A percentile compares a stretch with the other conserved stretches of the same genome.
Conservation (phyloP, 768 basidiomycete species). For the Chalciporus pseudorubinellus region DNA sequence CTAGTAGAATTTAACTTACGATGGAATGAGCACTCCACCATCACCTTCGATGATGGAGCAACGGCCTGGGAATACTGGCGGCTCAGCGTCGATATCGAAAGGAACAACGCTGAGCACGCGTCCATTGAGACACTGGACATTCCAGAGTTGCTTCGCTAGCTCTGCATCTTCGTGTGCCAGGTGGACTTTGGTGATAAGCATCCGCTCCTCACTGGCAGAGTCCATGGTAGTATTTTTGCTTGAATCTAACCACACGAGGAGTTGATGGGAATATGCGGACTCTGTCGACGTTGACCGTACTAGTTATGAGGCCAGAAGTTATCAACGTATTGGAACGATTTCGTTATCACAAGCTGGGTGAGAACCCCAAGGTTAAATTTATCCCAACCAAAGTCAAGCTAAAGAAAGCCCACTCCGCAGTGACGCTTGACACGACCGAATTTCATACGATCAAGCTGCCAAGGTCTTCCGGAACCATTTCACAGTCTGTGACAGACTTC, state of each 20-base stretch:
- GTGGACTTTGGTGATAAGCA: slow-evolving; percentile 28
- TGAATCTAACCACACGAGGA: not conserved
- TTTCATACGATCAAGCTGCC: slow-evolving; percentile 2
- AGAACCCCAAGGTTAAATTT: not conserved
- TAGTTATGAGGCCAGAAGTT: not conserved
- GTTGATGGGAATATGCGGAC: not conserved
- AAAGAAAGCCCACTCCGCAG: not conserved
- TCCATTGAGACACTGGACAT: slow-evolving; percentile 30
- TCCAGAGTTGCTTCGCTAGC: slow-evolving; percentile 30
- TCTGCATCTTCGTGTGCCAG: slow-evolving; percentile 29
- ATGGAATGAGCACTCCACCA: slow-evolving; percentile 32
- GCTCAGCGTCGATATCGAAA: slow-evolving; percentile 2
- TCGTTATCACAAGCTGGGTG: not conserved
- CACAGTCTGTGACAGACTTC: slow-evolving; percentile 40
- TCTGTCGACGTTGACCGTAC: too few relatives aligned
- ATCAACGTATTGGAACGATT: not conserved
- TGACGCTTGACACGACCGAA: too few relatives aligned
- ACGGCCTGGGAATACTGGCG: not conserved
- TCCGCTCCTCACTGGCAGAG: slow-evolving; percentile 4
- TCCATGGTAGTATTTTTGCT: not conserved
- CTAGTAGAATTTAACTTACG: slow-evolving; percentile 19
- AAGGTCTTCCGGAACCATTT: slow-evolving; percentile 43
- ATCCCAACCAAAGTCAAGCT: not conserved
- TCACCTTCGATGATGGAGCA: slow-evolving; percentile 21
- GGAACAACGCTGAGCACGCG: slow-evolving; percentile 25